phyloP scores from a whole-genome alignment of 139 green algal species.

The Auxenochlorella pyrenoidosa region DNA sequence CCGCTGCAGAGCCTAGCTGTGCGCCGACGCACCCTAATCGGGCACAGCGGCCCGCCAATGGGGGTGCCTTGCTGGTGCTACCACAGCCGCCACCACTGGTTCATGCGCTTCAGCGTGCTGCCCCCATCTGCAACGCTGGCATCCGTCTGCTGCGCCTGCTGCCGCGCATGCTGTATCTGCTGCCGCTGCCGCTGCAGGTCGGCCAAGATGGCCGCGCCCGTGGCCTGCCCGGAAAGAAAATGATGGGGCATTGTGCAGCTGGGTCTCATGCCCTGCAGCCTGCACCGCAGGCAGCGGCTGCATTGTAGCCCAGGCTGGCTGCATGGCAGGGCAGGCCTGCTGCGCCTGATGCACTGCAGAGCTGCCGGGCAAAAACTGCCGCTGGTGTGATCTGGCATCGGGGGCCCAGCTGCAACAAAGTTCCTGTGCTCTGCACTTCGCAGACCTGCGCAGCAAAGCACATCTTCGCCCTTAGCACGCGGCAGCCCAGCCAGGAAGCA shows the following conservation, averaged over 20 bases:
- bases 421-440: too few relatives aligned
- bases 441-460: background rate
- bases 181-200: slow-evolving; percentile 66
- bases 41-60: background rate
- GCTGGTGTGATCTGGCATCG: background rate
- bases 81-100: slow-evolving; percentile 48
- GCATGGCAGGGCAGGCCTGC: background rate
- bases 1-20: background rate
- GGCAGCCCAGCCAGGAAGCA: background rate
- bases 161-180: slow-evolving; percentile 53
- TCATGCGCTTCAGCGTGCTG: slow-evolving; percentile 48
- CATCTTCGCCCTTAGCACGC: background rate
- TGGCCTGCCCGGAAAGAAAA: slow-evolving; percentile 43
- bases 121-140: slow-evolving; percentile 49
- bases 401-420: background rate
- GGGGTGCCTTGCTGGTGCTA: background rate
- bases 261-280: background rate
- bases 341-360: background rate
- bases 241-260: background rate
- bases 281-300: background rate
- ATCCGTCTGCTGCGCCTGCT: slow-evolving; percentile 46
- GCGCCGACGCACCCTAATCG: background rate
- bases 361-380: background rate
- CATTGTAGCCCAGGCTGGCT: background rate
- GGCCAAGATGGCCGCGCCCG: slow-evolving; percentile 63